phyloP scores from a whole-genome alignment of 129 eudicot species.

The Helichrysum umbraculigerum region DNA sequence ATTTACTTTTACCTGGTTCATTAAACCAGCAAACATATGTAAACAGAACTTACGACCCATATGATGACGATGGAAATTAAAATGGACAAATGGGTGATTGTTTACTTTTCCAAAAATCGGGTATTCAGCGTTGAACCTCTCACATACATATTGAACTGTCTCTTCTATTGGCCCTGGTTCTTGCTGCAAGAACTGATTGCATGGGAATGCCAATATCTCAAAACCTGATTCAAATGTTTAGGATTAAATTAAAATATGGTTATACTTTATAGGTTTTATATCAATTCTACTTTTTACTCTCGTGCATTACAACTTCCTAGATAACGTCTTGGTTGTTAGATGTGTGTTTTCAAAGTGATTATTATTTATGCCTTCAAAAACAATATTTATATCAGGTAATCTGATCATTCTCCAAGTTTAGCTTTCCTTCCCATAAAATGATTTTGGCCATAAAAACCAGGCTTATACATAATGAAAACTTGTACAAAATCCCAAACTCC shows the following conservation, averaged over 20 bases:
- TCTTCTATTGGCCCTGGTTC: slow-evolving; percentile 72
- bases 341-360: neutral
- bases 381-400: neutral
- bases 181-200: slow-evolving; percentile 83
- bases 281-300: neutral
- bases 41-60: neutral
- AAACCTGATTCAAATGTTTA: slow-evolving; percentile 48
- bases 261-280: neutral
- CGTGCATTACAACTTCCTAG: neutral
- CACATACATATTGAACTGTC: slow-evolving; percentile 63
- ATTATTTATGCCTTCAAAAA: neutral
- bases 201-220: slow-evolving; percentile 87
- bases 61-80: neutral
- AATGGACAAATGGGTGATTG: neutral
- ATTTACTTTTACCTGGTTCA: slow-evolving; percentile 57
- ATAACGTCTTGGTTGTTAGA: neutral
- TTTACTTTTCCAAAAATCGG: slow-evolving; percentile 80
- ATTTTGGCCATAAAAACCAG: slow-evolving; percentile 13
- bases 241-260: neutral
- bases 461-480: too few species aligned
- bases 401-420: neutral
- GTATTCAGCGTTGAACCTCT: slow-evolving; percentile 78
- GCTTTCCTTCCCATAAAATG: too few species aligned
- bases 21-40: slow-evolving; percentile 5
- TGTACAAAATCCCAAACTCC: too few species aligned